Evolutionary conservation across 129 eudicot species (phyloP).

Genomic region (Smallanthus sonchifolius): DNA sequence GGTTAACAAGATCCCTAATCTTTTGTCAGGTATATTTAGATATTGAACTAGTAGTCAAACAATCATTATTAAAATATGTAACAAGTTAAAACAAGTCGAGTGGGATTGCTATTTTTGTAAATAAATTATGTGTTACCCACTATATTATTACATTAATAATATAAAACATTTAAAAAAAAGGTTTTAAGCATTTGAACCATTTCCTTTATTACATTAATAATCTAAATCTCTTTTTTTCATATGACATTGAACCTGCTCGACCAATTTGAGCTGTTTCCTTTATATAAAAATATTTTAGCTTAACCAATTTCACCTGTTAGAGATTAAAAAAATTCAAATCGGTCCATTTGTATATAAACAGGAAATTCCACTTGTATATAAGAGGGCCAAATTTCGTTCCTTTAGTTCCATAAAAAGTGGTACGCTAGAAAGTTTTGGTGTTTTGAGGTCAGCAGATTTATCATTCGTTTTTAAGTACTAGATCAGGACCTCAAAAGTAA

Average conservation of each 20-base stretch:
- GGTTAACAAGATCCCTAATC: not conserved
- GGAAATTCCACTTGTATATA: not conserved
- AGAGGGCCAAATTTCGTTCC: not conserved
- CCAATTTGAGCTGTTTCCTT: not conserved
- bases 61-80: not conserved
- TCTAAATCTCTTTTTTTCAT: not conserved
- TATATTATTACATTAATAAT: not conserved
- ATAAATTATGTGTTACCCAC: not conserved
- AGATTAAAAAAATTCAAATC: not conserved
- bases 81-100: not conserved
- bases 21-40: not conserved
- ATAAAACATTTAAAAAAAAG: not conserved
- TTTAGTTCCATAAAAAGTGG: not conserved
- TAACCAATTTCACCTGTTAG: not conserved
- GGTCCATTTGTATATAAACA: too few relatives aligned
- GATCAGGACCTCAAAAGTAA: not conserved
- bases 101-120: not conserved
- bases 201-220: not conserved
- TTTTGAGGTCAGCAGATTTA: not conserved
- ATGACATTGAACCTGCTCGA: not conserved
- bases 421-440: not conserved
- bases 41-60: slow-evolving; percentile 1
- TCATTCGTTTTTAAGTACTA: not conserved
- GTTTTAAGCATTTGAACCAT: not conserved
- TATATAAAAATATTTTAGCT: not conserved